Evolutionary conservation across 495 filamentous ascomycete genomes (phyloP).

Genomic region (Tuber magnatum): DNA sequence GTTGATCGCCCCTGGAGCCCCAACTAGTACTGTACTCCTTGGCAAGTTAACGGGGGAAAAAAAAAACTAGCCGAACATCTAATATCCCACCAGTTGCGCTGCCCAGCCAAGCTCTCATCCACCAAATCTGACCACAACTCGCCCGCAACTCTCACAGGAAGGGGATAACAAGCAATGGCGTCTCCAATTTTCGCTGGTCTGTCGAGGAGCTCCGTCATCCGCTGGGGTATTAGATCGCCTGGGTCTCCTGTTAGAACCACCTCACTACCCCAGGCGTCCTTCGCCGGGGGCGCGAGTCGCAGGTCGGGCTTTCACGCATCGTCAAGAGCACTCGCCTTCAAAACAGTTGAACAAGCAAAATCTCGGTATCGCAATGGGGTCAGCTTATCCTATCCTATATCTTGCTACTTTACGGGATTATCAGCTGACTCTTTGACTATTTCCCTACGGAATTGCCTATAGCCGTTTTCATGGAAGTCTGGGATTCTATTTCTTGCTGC

Average conservation of each 20-base stretch:
- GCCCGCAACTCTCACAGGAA: not conserved
- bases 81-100: not conserved
- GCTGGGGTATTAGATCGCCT: not conserved
- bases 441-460: not conserved
- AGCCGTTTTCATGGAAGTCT: constrained; percentile 88
- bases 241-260: not conserved
- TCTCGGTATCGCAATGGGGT: constrained; percentile 38
- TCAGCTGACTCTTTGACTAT: not conserved
- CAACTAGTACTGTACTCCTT: not conserved
- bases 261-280: not conserved
- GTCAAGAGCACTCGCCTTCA: constrained; percentile 15
- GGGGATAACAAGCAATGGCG: not conserved
- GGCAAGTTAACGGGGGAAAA: not conserved
- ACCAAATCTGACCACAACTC: not conserved
- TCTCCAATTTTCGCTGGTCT: not conserved
- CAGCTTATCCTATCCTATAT: not conserved
- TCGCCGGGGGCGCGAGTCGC: not conserved
- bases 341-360: constrained; percentile 39
- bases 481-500: constrained; percentile 76
- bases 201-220: not conserved
- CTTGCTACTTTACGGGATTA: not conserved
- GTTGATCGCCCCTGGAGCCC: not conserved
- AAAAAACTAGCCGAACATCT: not conserved
- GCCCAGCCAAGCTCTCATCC: not conserved
- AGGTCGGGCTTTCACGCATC: constrained; percentile 8